phyloP scores from a whole-genome alignment of 352 stramenopile genomes.

The Globisporangium canariense region DNA sequence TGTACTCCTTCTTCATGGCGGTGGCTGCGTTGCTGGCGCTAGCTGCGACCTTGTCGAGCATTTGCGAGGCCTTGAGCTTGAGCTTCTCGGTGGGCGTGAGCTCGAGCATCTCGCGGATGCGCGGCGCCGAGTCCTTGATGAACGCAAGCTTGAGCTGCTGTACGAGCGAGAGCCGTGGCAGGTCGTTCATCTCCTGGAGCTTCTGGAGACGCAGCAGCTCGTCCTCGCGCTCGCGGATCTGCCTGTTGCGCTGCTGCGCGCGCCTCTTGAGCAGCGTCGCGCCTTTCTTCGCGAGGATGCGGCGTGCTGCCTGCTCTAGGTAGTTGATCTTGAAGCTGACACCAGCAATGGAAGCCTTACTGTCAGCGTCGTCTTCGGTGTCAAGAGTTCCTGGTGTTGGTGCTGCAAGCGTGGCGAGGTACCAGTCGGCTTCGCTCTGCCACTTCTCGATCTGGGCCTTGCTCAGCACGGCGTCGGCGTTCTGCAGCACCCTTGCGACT shows the following conservation, averaged over 20 bases:
- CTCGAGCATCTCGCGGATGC: slow-evolving; percentile 51
- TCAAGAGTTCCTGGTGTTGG: slow-evolving; percentile 8
- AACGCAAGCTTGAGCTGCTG: slow-evolving; percentile 55
- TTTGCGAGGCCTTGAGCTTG: slow-evolving; percentile 31
- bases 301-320: slow-evolving; percentile 29
- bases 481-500: slow-evolving; percentile 46
- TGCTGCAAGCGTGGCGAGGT: slow-evolving; percentile 26
- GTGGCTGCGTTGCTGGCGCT: slow-evolving; percentile 28
- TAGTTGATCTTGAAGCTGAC: slow-evolving; percentile 2
- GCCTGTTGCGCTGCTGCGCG: slow-evolving; percentile 35
- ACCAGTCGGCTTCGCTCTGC: slow-evolving; percentile 34
- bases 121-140: slow-evolving; percentile 39
- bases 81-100: slow-evolving; percentile 53
- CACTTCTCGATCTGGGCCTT: slow-evolving; percentile 55
- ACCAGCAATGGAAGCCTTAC: neutral
- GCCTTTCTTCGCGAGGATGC: slow-evolving; percentile 52
- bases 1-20: slow-evolving; percentile 67
- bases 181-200: slow-evolving; percentile 36
- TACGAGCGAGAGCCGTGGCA: slow-evolving; percentile 34
- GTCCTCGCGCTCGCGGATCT: slow-evolving; percentile 46
- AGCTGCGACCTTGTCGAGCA: slow-evolving; percentile 39
- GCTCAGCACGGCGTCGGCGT: slow-evolving; percentile 36
- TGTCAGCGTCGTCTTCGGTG: neutral
- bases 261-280: slow-evolving; percentile 33
- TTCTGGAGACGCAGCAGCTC: slow-evolving; percentile 42